Conservation (phyloP, 768 basidiomycete genomes). For the Rhizopogon salebrosus region DNA sequence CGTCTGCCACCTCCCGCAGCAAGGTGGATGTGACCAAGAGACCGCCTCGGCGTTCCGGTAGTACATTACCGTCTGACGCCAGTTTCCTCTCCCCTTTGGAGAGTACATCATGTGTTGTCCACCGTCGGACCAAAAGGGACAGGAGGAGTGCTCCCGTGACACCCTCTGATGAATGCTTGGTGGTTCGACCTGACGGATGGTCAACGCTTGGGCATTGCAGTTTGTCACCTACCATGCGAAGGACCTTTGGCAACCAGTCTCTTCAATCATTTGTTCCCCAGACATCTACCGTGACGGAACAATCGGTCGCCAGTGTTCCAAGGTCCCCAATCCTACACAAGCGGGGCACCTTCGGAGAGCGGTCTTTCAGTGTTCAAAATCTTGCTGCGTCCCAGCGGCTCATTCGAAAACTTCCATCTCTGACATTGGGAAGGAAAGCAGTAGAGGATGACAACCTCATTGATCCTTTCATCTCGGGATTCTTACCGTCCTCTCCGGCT, state of each 20-base stretch:
- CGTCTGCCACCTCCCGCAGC: neutral
- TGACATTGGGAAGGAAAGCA: neutral
- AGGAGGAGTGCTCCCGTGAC: neutral
- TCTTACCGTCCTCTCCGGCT: neutral
- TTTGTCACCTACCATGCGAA: slow-evolving; percentile 5
- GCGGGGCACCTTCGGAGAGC: neutral
- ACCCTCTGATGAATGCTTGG: neutral
- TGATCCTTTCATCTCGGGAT: neutral
- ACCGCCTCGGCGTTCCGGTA: neutral
- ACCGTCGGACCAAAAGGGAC: neutral
- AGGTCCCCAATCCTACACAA: neutral
- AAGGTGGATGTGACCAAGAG: neutral
- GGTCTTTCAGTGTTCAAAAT: neutral
- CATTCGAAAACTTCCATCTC: neutral
- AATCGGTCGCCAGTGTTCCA: neutral
- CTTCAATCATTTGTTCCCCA: neutral
- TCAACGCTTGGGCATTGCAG: slow-evolving; percentile 3
- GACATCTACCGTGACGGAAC: neutral
- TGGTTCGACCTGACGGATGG: neutral
- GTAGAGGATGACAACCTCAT: neutral
- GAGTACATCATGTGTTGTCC: neutral
- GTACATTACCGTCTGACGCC: slow-evolving; percentile 1
- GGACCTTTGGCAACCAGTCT: slow-evolving; percentile 4
- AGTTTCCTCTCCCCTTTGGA: slow-evolving; percentile 1
- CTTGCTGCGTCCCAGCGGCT: neutral